Evolutionary conservation across 345 rosid genomes (phyloP).

Genomic region (Bruguiera sexangula): DNA sequence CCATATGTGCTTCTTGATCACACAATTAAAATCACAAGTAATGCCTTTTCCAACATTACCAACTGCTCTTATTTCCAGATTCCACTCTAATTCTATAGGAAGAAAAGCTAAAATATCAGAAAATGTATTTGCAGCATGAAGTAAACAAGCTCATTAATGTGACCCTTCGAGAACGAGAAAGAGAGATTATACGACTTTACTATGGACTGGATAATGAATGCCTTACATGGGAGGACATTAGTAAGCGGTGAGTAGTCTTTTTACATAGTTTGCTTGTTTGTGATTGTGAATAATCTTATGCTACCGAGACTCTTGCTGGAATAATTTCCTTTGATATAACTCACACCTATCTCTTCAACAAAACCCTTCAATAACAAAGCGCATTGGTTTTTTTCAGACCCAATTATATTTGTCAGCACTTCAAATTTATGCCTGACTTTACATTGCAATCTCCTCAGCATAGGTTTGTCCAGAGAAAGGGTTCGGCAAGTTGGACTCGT

Average conservation of each 20-base stretch:
- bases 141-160: conserved; percentile 60
- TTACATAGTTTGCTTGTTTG: background rate
- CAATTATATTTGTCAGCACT: too few species aligned
- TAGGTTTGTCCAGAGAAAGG: conserved; percentile 94
- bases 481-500: conserved; percentile 94
- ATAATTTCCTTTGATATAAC: too few species aligned
- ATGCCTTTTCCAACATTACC: too few species aligned
- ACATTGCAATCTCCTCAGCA: conserved; percentile 40
- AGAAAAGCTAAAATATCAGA: background rate
- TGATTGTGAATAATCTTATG: too few species aligned
- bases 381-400: too few species aligned
- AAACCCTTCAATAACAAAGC: too few species aligned
- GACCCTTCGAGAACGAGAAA: conserved; percentile 69
- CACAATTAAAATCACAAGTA: too few species aligned
- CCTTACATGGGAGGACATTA: conserved; percentile 99
- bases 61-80: too few species aligned
- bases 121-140: conserved; percentile 60
- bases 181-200: conserved; percentile 81
- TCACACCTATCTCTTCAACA: too few species aligned
- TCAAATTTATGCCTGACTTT: too few species aligned
- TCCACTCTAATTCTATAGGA: background rate
- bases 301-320: too few species aligned
- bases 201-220: conserved; percentile 74
- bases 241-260: conserved; percentile 66
- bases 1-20: too few species aligned